A percentile compares a stretch with the other conserved stretches of the same genome.
Conservation (phyloP, 2,329 filamentous ascomycete species). For the Trichoderma guizhouense region DNA sequence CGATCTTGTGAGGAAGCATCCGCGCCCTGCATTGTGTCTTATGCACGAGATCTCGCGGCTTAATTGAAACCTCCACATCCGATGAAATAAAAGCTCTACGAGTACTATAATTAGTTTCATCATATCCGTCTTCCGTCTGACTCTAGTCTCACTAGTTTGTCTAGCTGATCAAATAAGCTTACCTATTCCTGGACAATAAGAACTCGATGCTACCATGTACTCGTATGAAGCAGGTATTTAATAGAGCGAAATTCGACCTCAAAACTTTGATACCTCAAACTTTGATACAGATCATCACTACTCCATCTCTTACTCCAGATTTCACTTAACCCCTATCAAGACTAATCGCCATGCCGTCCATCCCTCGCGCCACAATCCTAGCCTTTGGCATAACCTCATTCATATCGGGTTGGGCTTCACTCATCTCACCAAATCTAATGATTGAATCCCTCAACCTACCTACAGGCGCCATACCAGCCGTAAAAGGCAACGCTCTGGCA, state of each 20-base stretch:
- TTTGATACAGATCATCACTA: background rate
- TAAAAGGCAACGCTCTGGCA: conserved; percentile 25
- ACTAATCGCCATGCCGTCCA: background rate
- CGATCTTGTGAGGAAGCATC: background rate
- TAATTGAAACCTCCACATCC: background rate
- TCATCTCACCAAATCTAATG: background rate
- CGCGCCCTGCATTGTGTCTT: background rate
- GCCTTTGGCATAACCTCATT: background rate
- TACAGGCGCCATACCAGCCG: background rate
- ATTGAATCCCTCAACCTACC: background rate
- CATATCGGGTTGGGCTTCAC: background rate
- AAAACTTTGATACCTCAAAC: no score
- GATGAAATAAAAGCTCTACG: background rate
- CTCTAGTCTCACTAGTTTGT: background rate
- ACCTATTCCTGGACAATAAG: background rate
- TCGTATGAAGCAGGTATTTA: background rate
- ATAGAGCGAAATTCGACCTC: background rate
- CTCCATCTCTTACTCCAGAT: background rate
- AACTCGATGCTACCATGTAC: background rate
- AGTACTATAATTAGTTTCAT: background rate
- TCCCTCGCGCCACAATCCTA: background rate
- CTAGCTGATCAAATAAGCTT: background rate
- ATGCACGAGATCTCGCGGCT: background rate
- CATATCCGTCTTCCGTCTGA: background rate
- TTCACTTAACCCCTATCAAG: background rate